A percentile compares a stretch with the other conserved stretches of the same genome.
Conservation (phyloP, 352 stramenopile genomes). For the Phytopythium montanum region DNA sequence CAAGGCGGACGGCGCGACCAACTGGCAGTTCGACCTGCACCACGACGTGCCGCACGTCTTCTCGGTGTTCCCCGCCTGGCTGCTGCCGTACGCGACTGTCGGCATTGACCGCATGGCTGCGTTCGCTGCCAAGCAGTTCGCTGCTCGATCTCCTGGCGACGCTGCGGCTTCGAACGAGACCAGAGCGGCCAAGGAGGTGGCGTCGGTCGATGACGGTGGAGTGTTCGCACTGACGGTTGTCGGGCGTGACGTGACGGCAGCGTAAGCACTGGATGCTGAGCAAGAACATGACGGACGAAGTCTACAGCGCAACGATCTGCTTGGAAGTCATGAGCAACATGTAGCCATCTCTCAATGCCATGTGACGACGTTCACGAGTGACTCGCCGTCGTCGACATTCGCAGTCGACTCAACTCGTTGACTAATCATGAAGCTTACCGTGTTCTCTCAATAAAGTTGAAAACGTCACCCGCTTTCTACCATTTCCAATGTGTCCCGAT, state of each 20-base stretch:
- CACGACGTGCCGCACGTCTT: constrained; percentile 39
- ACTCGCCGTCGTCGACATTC: neutral
- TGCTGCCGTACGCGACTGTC: constrained; percentile 33
- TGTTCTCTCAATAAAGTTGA: neutral
- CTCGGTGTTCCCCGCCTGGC: constrained; percentile 25
- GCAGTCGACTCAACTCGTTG: neutral
- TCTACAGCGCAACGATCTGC: neutral
- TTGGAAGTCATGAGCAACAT: no score
- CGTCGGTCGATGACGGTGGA: neutral
- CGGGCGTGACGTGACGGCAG: neutral
- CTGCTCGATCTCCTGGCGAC: neutral
- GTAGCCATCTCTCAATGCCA: no score
- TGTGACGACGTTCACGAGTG: neutral
- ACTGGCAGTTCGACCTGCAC: constrained; percentile 46
- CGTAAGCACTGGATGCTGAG: no score
- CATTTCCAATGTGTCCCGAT: neutral
- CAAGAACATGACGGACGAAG: neutral
- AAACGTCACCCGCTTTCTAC: no score
- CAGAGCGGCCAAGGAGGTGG: neutral
- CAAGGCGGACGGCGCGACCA: constrained; percentile 23
- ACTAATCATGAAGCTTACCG: neutral
- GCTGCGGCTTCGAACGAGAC: no score
- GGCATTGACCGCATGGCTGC: constrained; percentile 26
- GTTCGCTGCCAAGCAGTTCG: constrained; percentile 32
- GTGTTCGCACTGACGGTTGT: neutral